Evolutionary conservation across 1,284 basidiomycete genomes (phyloP).

Genomic region (Cryptococcus sp.): DNA sequence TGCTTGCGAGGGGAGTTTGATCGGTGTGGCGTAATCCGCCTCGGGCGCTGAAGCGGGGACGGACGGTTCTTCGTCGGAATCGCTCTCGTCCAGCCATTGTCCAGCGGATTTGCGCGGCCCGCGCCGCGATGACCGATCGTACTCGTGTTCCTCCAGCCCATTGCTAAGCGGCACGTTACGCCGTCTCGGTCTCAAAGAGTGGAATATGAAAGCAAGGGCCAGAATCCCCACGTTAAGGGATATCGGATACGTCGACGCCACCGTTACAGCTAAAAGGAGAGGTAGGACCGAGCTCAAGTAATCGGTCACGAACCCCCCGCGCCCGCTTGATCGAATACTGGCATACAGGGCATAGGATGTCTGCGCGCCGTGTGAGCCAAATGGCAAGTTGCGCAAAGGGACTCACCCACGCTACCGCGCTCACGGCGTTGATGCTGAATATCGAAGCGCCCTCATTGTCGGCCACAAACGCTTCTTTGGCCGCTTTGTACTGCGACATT

Average conservation of each 20-base stretch:
- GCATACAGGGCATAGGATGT: conserved; percentile 71
- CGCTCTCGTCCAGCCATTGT: conserved; percentile 48
- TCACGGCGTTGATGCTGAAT: conserved; percentile 72
- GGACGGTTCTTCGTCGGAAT: conserved; percentile 44
- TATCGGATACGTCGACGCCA: conserved; percentile 65
- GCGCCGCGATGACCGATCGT: neutral
- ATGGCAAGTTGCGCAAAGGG: conserved; percentile 14
- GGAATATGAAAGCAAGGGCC: conserved; percentile 2
- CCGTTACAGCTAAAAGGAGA: conserved; percentile 74
- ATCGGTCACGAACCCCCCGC: conserved; percentile 55
- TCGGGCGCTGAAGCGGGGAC: conserved; percentile 20
- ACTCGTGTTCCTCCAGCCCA: neutral
- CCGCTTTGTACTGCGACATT: conserved; percentile 67
- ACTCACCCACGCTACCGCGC: conserved; percentile 70
- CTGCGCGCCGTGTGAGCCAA: conserved; percentile 52
- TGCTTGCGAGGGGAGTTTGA: conserved; percentile 18
- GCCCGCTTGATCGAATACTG: conserved; percentile 54
- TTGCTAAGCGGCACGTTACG: neutral
- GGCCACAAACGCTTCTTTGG: conserved; percentile 86
- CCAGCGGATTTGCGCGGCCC: conserved; percentile 29
- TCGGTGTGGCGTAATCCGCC: conserved; percentile 11
- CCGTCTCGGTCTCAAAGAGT: conserved; percentile 3
- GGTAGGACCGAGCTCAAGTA: conserved; percentile 72
- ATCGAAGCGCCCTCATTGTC: conserved; percentile 76
- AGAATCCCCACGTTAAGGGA: conserved; percentile 61